A percentile compares a stretch with the other conserved stretches of the same genome.
Evolutionary conservation across 305 asterid species (phyloP).

Genomic region (Fraxinus sp.): DNA sequence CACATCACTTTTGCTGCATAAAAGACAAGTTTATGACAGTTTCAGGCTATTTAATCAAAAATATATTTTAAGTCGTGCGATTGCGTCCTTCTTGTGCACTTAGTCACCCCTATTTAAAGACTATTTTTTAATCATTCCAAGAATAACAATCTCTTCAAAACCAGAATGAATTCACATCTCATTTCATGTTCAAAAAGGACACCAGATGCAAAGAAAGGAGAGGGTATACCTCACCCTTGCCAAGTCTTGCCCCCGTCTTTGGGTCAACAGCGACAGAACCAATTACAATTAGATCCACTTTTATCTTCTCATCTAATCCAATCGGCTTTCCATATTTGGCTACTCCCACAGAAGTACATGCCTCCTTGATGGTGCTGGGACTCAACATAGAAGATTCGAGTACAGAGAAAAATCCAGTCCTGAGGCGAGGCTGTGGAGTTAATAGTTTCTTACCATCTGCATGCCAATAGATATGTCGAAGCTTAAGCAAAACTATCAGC

Average conservation of each 20-base stretch:
- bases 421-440: conserved; percentile 94
- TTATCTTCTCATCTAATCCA: conserved; percentile 79
- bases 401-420: conserved; percentile 89
- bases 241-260: conserved; percentile 91
- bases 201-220: background rate
- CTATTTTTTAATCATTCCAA: background rate
- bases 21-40: background rate
- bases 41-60: background rate
- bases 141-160: conserved; percentile 2
- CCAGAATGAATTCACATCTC: background rate
- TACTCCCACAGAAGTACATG: conserved; percentile 87
- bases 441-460: conserved; percentile 77
- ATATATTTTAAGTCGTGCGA: background rate
- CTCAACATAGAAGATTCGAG: conserved; percentile 58
- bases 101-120: background rate
- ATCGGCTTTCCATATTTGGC: conserved; percentile 89
- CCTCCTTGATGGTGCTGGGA: conserved; percentile 68
- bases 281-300: conserved; percentile 82
- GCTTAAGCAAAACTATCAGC: background rate
- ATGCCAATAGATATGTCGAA: background rate
- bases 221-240: conserved; percentile 85
- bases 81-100: background rate
- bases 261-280: conserved; percentile 96
- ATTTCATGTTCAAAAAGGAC: background rate
- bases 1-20: background rate